Conservation (phyloP, 441 rosid genomes). For the Biscutella laevigata region DNA sequence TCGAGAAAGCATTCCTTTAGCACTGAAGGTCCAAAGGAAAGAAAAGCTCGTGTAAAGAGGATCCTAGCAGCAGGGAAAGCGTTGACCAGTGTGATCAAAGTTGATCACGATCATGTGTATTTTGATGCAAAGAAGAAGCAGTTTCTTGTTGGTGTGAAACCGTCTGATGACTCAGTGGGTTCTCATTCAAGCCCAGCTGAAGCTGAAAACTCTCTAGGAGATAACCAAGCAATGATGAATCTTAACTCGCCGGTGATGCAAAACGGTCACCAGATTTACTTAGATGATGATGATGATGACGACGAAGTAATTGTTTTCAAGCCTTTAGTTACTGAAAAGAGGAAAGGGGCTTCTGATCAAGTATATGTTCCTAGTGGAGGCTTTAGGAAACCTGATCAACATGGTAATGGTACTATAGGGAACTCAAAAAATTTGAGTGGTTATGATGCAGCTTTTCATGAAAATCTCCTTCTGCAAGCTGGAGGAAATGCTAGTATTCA, state of each 20-base stretch:
- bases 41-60: conserved; percentile 56
- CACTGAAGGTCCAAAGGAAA: conserved; percentile 59
- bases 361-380: conserved; percentile 34
- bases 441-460: conserved; percentile 34
- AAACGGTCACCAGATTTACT: conserved; percentile 28
- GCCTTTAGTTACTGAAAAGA: conserved; percentile 65
- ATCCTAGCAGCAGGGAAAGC: conserved; percentile 84
- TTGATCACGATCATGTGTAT: conserved; percentile 47
- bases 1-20: conserved; percentile 63
- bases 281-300: conserved; percentile 68
- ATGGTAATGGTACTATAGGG: conserved; percentile 26
- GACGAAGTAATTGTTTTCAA: conserved; percentile 93
- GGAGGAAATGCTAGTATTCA: conserved; percentile 34
- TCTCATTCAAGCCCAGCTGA: conserved; percentile 23
- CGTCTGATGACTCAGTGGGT: conserved; percentile 34
- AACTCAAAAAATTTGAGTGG: conserved; percentile 37
- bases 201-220: conserved; percentile 26
- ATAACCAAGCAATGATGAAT: conserved; percentile 28
- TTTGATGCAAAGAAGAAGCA: conserved; percentile 70
- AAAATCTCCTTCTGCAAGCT: conserved; percentile 33
- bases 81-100: conserved; percentile 44
- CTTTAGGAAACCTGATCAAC: conserved; percentile 36
- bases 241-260: conserved; percentile 26
- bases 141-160: conserved; percentile 61
- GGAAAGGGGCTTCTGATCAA: conserved; percentile 33